Evolutionary conservation across 306 rosid species (phyloP), one percentile per base, ranked within the genome.

Genomic region (Purshia tridentata): DNA sequence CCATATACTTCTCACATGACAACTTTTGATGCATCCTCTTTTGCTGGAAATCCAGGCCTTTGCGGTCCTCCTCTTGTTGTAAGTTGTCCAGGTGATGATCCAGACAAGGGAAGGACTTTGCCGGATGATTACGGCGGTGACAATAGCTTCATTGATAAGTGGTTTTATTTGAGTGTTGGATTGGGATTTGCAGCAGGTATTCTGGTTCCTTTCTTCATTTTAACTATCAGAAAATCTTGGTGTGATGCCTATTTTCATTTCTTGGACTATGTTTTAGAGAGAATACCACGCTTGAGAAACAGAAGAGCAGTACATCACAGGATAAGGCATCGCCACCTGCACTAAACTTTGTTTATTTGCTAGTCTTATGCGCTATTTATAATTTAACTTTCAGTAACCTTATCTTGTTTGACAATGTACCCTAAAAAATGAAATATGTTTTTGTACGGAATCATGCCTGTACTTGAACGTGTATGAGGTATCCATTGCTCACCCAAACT

Each of bases 151-250:
- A 23, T 77, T 55, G 86, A 83, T 46, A 65, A 71, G 3, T 78
- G 83, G 84, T 85, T 87, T 78, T 83, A 81, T 78, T 45, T 81
- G 69, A 78, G 86, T 54, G 76, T 78, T 78, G 91, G 87, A 52
- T 65, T 84, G 80, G 91, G 87, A 41, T 78, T 80, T 76, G 83
- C 84, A 55, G 70, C 75, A 19, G 84, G 83, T 6, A 12, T 76
- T 46, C 49, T 82, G 3, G 79, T 80, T 69, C 86, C 88, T 55
- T 82, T 15, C 62, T 8, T 85, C 62, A 55, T 84, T 73, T 67
- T 87, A 18, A 47, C 69, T 44, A 41, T 65, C 6, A 84, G 69
- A 72, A 73, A 42, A 44, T 70, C 88, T 4, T 80, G 87, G 87
- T 40, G 84, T 40, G 74, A 54, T 56, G 79, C 78, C 9, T 84